Evolutionary conservation across 306 rosid genomes (phyloP).

Genomic region (Vicia sativa): DNA sequence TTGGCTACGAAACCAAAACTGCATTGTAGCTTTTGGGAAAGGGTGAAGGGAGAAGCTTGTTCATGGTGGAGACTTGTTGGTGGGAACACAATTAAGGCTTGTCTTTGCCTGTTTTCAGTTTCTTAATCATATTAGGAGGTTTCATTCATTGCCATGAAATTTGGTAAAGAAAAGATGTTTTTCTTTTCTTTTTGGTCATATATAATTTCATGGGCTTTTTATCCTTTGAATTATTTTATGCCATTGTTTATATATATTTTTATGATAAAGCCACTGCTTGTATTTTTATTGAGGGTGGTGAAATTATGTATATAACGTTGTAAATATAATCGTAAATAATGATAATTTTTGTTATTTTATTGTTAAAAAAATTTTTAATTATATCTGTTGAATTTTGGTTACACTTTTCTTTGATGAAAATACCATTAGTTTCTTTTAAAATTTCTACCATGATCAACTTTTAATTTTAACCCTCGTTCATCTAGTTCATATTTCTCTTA

Average conservation of each 20-base stretch:
- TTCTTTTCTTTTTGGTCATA: too few relatives aligned
- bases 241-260: background rate
- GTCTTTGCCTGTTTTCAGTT: constrained; percentile 51
- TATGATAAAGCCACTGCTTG: background rate
- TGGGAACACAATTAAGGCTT: constrained; percentile 42
- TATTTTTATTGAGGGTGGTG: background rate
- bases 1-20: constrained; percentile 45
- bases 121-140: constrained; percentile 36
- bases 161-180: background rate
- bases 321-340: background rate
- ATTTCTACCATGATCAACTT: background rate
- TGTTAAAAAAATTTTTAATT: background rate
- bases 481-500: background rate
- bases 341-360: background rate
- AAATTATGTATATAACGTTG: background rate
- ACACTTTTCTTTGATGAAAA: background rate
- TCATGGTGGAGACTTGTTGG: constrained; percentile 46
- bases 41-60: constrained; percentile 38
- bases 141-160: constrained; percentile 36
- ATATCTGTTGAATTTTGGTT: too few relatives aligned
- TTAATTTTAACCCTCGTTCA: background rate
- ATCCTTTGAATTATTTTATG: background rate
- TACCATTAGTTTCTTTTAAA: background rate
- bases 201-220: background rate
- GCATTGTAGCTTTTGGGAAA: constrained; percentile 53